Conservation (phyloP, 2,329 filamentous ascomycete species). For the Xylariaceae sp. region DNA sequence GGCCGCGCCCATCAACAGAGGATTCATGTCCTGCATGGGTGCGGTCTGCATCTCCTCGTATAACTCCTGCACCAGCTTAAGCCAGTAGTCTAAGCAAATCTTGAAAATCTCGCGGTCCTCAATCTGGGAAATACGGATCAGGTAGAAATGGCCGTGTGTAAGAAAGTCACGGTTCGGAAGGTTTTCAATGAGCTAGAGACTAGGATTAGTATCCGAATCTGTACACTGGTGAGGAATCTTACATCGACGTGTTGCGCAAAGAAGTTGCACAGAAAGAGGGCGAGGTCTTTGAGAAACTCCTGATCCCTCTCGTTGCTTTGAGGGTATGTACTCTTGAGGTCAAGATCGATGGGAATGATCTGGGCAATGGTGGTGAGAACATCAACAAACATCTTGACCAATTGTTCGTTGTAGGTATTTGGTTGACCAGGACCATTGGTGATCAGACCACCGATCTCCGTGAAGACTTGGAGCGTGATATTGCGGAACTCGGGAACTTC, state of each 20-base stretch:
- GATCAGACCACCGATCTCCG: slow-evolving; percentile 91
- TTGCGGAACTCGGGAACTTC: slow-evolving; percentile 94
- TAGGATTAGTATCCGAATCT: slow-evolving; percentile 15
- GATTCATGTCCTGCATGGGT: slow-evolving; percentile 88
- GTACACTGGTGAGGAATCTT: slow-evolving; percentile 27
- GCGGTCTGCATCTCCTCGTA: slow-evolving; percentile 99
- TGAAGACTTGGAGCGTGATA: slow-evolving; percentile 91
- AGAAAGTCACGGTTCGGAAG: slow-evolving; percentile 93
- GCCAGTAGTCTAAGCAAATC: slow-evolving; percentile 98
- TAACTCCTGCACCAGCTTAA: slow-evolving; percentile 92
- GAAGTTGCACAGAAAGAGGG: slow-evolving; percentile 94
- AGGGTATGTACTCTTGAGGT: slow-evolving; percentile 86
- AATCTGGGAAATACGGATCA: slow-evolving; percentile 97
- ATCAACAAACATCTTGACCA: slow-evolving; percentile 98
- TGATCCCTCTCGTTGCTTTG: slow-evolving; percentile 90
- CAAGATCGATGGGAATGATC: slow-evolving; percentile 85
- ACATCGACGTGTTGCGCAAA: slow-evolving; percentile 89
- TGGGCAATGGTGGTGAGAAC: slow-evolving; percentile 87
- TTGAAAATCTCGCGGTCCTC: slow-evolving; percentile 99
- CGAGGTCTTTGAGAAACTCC: slow-evolving; percentile 95
- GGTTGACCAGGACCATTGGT: slow-evolving; percentile 64
- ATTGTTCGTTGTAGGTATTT: slow-evolving; percentile 84
- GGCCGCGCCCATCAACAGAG: slow-evolving; percentile 72
- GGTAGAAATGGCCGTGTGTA: slow-evolving; percentile 93
- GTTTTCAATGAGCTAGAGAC: slow-evolving; percentile 75